Conservation (phyloP, 345 rosid species). For the Syzygium aqueum region DNA sequence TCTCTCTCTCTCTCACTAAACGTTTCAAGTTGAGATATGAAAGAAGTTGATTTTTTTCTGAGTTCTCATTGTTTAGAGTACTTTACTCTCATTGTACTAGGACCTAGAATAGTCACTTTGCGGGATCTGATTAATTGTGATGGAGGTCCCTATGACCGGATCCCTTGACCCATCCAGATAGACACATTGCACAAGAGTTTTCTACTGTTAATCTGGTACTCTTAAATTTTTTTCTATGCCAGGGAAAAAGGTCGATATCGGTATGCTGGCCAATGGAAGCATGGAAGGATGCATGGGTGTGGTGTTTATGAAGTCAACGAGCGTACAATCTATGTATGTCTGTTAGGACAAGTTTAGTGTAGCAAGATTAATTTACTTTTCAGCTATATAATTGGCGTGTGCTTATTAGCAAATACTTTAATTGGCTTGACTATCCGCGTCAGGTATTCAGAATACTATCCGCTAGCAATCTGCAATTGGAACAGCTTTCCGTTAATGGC, state of each 20-base stretch:
- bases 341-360: background rate
- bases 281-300: conserved; percentile 90
- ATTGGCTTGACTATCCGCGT: background rate
- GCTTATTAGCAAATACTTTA: background rate
- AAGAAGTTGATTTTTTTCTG: background rate
- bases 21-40: background rate
- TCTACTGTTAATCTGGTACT: background rate
- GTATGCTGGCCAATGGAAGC: conserved; percentile 98
- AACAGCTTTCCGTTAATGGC: background rate
- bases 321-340: conserved; percentile 47
- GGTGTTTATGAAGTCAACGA: conserved; percentile 88
- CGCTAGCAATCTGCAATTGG: background rate
- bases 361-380: background rate
- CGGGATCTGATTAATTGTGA: background rate
- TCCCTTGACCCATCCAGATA: background rate
- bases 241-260: conserved; percentile 95
- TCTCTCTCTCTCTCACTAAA: no score
- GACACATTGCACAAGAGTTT: background rate
- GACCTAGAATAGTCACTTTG: background rate
- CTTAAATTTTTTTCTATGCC: conserved; percentile 1
- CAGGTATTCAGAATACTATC: background rate
- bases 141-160: background rate
- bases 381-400: background rate
- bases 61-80: background rate
- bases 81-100: background rate